Conservation (phyloP, 805 yeast species). For the Yarrowia sp. region DNA sequence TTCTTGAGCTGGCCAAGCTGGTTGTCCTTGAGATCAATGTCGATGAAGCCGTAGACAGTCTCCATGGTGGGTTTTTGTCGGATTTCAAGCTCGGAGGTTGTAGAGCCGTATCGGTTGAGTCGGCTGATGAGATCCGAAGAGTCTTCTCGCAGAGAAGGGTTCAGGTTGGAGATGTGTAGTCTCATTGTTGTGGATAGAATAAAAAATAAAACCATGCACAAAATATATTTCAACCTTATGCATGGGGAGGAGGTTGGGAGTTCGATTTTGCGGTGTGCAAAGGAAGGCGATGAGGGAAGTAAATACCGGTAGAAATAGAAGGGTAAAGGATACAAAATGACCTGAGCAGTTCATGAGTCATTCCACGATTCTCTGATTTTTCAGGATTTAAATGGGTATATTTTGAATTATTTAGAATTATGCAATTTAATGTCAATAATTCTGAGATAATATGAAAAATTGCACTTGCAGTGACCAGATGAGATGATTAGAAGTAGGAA, state of each 20-base stretch:
- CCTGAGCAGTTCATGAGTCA: too few species aligned
- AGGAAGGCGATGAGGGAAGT: too few species aligned
- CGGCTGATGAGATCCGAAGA: constrained; percentile 52
- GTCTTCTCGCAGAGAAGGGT: constrained; percentile 50
- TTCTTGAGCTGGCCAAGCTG: constrained; percentile 51
- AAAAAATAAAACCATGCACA: background rate
- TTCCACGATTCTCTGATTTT: too few species aligned
- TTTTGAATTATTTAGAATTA: too few species aligned
- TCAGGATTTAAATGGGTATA: too few species aligned
- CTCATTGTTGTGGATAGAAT: constrained; percentile 34
- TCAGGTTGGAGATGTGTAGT: constrained; percentile 68
- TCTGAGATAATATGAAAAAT: too few species aligned
- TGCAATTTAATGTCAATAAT: too few species aligned
- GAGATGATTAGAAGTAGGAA: too few species aligned
- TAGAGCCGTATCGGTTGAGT: constrained; percentile 60
- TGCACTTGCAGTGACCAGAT: too few species aligned
- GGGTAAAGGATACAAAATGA: too few species aligned
- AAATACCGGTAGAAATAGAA: too few species aligned
- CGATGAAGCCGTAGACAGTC: constrained; percentile 63
- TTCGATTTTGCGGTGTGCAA: background rate
- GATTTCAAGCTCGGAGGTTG: constrained; percentile 49
- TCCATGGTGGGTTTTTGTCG: constrained; percentile 56
- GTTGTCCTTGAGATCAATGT: constrained; percentile 51
- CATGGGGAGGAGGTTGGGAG: background rate
- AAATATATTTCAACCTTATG: background rate